Conservation (phyloP, 1,284 basidiomycete species). For the Schizophyllum amplum region DNA sequence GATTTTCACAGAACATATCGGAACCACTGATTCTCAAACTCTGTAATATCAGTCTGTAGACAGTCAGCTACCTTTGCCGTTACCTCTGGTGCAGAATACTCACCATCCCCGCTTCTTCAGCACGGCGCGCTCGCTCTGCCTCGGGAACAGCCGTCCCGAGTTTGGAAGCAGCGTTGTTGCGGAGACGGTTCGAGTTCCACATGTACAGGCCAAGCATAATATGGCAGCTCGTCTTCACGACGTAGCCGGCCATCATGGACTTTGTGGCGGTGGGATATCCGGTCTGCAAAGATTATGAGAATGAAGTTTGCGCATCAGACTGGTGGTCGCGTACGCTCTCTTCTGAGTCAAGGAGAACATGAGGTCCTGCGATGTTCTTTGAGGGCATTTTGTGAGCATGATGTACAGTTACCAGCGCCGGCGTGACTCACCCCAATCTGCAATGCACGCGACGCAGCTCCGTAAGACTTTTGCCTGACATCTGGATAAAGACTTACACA, state of each 20-base stretch:
- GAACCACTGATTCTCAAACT: slow-evolving; percentile 13
- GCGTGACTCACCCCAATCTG: slow-evolving; percentile 7
- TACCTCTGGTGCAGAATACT: background rate
- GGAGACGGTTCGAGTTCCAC: slow-evolving; percentile 12
- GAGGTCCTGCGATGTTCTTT: slow-evolving; percentile 15
- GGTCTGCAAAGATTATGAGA: background rate
- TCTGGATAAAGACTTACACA: too few species aligned
- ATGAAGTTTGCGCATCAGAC: background rate
- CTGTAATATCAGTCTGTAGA: slow-evolving; percentile 11
- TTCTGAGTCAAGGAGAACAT: slow-evolving; percentile 13
- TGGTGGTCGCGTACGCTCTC: background rate
- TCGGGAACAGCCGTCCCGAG: slow-evolving; percentile 5
- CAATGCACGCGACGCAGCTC: too few species aligned
- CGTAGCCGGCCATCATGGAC: slow-evolving; percentile 14
- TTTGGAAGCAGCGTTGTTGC: slow-evolving; percentile 4
- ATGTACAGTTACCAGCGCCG: background rate
- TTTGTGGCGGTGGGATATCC: slow-evolving; percentile 15
- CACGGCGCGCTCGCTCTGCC: slow-evolving; percentile 5
- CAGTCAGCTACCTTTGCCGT: background rate
- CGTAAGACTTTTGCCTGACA: too few species aligned
- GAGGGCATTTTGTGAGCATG: background rate
- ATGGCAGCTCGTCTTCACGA: slow-evolving; percentile 12
- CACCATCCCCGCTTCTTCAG: slow-evolving; percentile 14
- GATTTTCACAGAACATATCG: slow-evolving; percentile 8
- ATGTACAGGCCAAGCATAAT: slow-evolving; percentile 11